Evolutionary conservation across 768 basidiomycete species (phyloP).

Genomic region (Tulasnella sp.): DNA sequence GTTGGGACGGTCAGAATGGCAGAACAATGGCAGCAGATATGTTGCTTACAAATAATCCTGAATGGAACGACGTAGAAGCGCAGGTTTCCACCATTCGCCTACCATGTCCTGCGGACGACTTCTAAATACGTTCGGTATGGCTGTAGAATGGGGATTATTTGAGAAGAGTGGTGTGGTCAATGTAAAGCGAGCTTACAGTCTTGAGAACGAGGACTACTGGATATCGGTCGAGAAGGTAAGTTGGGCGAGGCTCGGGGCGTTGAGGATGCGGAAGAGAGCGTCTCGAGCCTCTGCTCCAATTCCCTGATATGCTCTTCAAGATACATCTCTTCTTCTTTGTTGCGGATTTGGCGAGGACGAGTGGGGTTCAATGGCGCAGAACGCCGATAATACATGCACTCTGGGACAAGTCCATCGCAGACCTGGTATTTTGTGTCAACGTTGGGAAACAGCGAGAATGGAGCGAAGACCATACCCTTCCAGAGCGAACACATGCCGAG

Average conservation of each 20-base stretch:
- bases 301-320: conserved; percentile 1
- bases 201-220: not conserved
- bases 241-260: not conserved
- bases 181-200: not conserved
- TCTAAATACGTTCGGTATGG: not conserved
- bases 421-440: not conserved
- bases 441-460: not conserved
- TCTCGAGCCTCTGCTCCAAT: not conserved
- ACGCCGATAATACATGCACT: not conserved
- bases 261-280: not conserved
- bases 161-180: not conserved
- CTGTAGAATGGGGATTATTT: not conserved
- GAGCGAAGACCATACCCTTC: not conserved
- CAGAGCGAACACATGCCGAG: not conserved
- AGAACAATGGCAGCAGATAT: not conserved
- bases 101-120: not conserved
- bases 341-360: not conserved
- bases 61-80: not conserved
- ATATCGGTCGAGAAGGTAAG: not conserved
- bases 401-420: not conserved
- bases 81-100: conserved; percentile 12
- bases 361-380: not conserved
- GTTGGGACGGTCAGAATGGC: not conserved
- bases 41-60: conserved; percentile 7
- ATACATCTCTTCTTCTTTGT: conserved; percentile 9